Conservation (phyloP, 148 eudicot genomes). For the Spergularia bocconei region DNA sequence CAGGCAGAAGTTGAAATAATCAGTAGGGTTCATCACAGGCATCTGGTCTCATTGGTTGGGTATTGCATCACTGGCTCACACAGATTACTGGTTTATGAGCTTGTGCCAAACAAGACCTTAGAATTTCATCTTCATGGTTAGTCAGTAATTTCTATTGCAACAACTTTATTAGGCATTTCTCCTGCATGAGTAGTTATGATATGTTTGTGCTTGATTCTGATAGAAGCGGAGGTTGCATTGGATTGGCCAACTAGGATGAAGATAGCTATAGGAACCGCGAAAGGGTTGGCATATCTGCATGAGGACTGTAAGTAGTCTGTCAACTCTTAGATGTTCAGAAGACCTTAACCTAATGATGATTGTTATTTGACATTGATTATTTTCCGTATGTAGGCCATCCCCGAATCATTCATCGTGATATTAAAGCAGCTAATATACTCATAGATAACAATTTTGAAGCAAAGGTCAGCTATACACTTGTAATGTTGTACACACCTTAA, state of each 20-base stretch:
- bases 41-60: slow-evolving; percentile 90
- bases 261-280: slow-evolving; percentile 73
- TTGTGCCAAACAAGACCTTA: slow-evolving; percentile 76
- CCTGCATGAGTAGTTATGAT: background rate
- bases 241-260: slow-evolving; percentile 56
- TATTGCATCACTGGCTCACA: slow-evolving; percentile 66
- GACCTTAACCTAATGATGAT: background rate
- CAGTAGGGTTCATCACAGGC: slow-evolving; percentile 94
- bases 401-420: slow-evolving; percentile 66
- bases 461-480: slow-evolving; percentile 39
- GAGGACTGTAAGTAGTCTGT: slow-evolving; percentile 56
- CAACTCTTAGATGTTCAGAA: background rate
- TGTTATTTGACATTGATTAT: background rate
- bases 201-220: slow-evolving; percentile 16
- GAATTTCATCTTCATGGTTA: slow-evolving; percentile 83
- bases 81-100: slow-evolving; percentile 82
- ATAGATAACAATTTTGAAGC: slow-evolving; percentile 61
- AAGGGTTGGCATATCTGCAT: slow-evolving; percentile 73
- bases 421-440: slow-evolving; percentile 71
- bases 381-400: slow-evolving; percentile 49
- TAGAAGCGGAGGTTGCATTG: slow-evolving; percentile 38
- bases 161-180: background rate
- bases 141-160: background rate
- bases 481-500: background rate
- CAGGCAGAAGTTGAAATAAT: slow-evolving; percentile 89